Base-by-base conservation (phyloP, 495 filamentous ascomycete species). In the Trichoderma orchidacearum region DNA sequence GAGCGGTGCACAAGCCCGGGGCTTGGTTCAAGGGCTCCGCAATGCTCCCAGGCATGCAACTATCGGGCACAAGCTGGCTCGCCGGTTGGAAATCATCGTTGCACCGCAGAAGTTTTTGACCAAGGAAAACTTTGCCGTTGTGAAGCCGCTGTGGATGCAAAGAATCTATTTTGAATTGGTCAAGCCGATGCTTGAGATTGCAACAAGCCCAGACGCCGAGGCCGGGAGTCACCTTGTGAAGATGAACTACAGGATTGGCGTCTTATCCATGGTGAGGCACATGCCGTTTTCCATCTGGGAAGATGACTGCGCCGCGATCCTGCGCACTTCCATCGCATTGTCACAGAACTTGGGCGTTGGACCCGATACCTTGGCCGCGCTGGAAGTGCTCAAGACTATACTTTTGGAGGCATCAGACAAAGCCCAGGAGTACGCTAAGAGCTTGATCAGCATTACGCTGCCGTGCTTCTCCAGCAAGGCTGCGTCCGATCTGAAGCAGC, bases 201-300 rank as follows among this genome's bases (percentile, higher is more conserved):
- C 45, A 7, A 28, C 27, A 23, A 48, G 23, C 32, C 54, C n/a
- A 38, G 30, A 29, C 11, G n/a, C 17, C 41, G 31, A 25, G 5
- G 35, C 27, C 7, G 45, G 28, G 13, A 45, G 32, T 21, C 23
- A 28, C 18, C 23, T 56, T n/a, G 7, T 69, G 51, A 55, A 50
- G 12, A 56, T 58, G 11, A 34, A 61, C 41, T 66, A 56, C 52
- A 62, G 28, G 1, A 55, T 68, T 8, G 62, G 63, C 50, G 58
- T 67, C 56, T 56, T 77, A 18, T 61, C 69, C 0, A 62, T 75
- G n/a, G 59, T 74, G 30, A 65, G 59, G 36, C 66, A 75, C 61
- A 65, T 72, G 21, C 63, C 64, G 3, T 73, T 69, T 45, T 58
- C 61, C n/a, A 62, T 72, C 5, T 78, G 72, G 56, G 62, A 74